Evolutionary conservation across 1,139 yeast genomes (phyloP).

Genomic region (Yamadazyma membranifaciens): DNA sequence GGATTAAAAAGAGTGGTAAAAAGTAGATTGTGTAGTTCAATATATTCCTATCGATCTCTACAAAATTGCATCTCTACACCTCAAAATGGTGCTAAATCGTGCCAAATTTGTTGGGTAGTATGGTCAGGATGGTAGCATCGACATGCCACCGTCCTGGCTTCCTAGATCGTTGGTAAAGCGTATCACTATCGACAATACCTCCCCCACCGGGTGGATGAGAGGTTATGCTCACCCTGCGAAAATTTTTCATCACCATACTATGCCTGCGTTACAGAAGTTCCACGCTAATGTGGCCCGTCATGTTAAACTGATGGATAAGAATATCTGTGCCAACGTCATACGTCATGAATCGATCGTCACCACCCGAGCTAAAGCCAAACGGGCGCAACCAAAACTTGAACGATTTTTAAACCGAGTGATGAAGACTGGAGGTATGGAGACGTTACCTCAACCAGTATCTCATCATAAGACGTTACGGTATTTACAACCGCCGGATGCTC

Average conservation of each 20-base stretch:
- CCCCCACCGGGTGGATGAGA: too few species aligned
- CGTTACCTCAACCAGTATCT: slow-evolving; percentile 15
- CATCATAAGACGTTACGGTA: slow-evolving; percentile 26
- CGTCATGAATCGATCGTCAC: slow-evolving; percentile 49
- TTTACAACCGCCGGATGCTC: slow-evolving; percentile 41
- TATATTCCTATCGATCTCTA: too few species aligned
- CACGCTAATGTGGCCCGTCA: slow-evolving; percentile 47
- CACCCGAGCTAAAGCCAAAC: slow-evolving; percentile 45
- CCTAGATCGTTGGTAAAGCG: too few species aligned
- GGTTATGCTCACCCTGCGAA: slow-evolving; percentile 4
- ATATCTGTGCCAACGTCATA: slow-evolving; percentile 44
- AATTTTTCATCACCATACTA: slow-evolving; percentile 12
- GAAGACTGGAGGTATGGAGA: slow-evolving; percentile 19
- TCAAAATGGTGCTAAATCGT: too few species aligned
- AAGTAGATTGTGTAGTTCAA: slow-evolving; percentile 22
- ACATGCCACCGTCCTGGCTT: too few species aligned
- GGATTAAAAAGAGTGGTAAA: slow-evolving; percentile 87
- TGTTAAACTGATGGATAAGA: slow-evolving; percentile 46
- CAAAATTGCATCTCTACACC: too few species aligned
- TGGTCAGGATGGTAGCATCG: too few species aligned
- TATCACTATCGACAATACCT: too few species aligned
- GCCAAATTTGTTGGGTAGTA: too few species aligned
- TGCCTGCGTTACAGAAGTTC: slow-evolving; percentile 46
- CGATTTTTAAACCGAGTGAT: slow-evolving; percentile 28
- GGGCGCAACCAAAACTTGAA: slow-evolving; percentile 47